These are phyloP conservation scores for Chrysosporium keratinophilum DNA, from an alignment of 2,329 filamentous ascomycete genomes.

Conservation along the genomic window DNA sequence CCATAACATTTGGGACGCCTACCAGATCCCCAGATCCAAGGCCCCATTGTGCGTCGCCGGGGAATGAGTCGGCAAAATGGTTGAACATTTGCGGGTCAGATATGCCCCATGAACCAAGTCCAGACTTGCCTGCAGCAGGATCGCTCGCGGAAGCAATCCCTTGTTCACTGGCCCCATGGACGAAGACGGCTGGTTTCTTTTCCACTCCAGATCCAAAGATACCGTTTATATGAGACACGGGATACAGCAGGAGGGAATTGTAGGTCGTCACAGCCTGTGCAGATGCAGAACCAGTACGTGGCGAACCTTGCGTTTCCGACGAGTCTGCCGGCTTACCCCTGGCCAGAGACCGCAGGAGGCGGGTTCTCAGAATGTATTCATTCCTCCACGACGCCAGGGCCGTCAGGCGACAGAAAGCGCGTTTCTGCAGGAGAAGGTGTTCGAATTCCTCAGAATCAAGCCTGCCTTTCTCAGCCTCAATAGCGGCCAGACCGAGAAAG, in stretches of 20 bases:
- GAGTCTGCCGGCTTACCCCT: conserved; percentile 62
- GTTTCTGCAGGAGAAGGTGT: conserved; percentile 57
- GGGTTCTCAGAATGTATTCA: conserved; percentile 83
- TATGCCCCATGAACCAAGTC: conserved; percentile 67
- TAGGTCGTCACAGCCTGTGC: conserved; percentile 70
- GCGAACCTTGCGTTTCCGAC: conserved; percentile 43
- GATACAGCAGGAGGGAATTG: conserved; percentile 69
- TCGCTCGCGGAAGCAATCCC: conserved; percentile 74
- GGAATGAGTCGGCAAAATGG: conserved; percentile 68
- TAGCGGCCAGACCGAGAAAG: conserved; percentile 65
- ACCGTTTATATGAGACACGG: conserved; percentile 70
- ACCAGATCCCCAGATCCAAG: conserved; percentile 64
- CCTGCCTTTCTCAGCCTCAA: conserved; percentile 34
- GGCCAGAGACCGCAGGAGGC: conserved; percentile 67
- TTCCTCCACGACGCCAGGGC: conserved; percentile 85
- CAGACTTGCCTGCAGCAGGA: conserved; percentile 55
- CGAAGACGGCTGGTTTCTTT: conserved; percentile 65
- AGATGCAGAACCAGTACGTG: conserved; percentile 47
- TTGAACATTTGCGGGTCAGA: conserved; percentile 63
- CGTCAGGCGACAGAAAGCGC: conserved; percentile 73
- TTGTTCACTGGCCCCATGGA: conserved; percentile 72
- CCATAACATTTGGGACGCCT: conserved; percentile 75
- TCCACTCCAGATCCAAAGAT: conserved; percentile 56
- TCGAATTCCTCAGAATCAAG: conserved; percentile 43
- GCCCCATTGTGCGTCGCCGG: conserved; percentile 65